Evolutionary conservation across 345 rosid species (phyloP).

Genomic region (Rhizophora mangle): DNA sequence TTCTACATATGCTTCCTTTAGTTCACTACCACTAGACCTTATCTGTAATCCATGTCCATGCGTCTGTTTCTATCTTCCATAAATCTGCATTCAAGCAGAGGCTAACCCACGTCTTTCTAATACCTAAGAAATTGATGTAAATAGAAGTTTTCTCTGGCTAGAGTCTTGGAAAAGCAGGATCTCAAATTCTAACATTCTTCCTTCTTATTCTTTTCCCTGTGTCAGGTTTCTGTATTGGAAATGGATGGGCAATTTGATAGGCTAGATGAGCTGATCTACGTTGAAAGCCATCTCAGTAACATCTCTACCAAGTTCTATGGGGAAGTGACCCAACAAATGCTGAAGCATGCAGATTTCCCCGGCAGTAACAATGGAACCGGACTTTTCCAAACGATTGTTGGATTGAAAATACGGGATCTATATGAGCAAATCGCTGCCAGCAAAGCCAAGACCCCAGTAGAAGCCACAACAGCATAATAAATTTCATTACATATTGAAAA

Average conservation of each 20-base stretch:
- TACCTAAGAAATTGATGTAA: too few species aligned
- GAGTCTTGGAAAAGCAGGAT: not conserved
- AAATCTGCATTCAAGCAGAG: too few species aligned
- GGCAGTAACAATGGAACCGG: slow-evolving; percentile 98
- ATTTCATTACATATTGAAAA: not conserved
- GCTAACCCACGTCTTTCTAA: too few species aligned
- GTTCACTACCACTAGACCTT: not conserved
- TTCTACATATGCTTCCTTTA: not conserved
- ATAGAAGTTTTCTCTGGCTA: not conserved
- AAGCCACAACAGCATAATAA: slow-evolving; percentile 59
- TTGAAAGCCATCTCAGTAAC: slow-evolving; percentile 93
- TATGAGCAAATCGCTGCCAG: slow-evolving; percentile 64
- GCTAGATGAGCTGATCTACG: slow-evolving; percentile 90
- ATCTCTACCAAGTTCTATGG: slow-evolving; percentile 90
- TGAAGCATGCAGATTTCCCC: slow-evolving; percentile 91
- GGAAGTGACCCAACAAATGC: slow-evolving; percentile 92
- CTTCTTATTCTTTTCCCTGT: not conserved
- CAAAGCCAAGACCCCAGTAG: slow-evolving; percentile 49
- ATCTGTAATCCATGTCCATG: too few species aligned
- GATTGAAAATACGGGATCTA: slow-evolving; percentile 88
- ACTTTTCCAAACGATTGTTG: slow-evolving; percentile 85
- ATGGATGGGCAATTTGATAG: slow-evolving; percentile 98
- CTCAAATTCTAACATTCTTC: not conserved
- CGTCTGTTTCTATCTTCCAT: too few species aligned
- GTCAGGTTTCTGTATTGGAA: slow-evolving; percentile 86